Percentiles rank a stretch among this genome's conserved stretches.
phyloP scores from a whole-genome alignment of 805 yeast genomes.

The Brettanomyces sp. region DNA sequence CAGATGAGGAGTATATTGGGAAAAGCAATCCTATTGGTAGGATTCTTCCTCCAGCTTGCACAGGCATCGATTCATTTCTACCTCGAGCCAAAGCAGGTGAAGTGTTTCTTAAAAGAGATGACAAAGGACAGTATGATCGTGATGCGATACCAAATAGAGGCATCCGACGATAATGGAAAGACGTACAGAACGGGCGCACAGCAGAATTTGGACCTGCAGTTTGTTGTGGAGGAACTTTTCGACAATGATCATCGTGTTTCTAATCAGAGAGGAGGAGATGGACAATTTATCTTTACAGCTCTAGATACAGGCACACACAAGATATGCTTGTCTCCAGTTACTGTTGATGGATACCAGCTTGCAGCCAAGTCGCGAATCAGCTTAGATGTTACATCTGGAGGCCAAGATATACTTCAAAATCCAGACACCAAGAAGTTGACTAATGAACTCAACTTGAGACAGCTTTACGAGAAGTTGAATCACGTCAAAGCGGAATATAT shows the following conservation, averaged over 20 bases:
- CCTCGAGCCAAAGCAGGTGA: conserved; percentile 39
- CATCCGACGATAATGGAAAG: conserved; percentile 15
- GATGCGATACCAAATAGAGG: conserved; percentile 42
- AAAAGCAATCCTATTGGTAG: no score
- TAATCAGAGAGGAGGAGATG: conserved; percentile 49
- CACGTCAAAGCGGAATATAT: conserved; percentile 59
- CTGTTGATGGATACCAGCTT: conserved; percentile 24
- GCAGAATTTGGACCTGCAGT: conserved; percentile 10
- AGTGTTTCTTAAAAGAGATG: conserved; percentile 50
- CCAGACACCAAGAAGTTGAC: neutral
- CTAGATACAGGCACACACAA: conserved; percentile 78
- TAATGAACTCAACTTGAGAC: neutral
- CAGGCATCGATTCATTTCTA: conserved; percentile 35
- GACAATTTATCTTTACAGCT: conserved; percentile 71
- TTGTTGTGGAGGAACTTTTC: conserved; percentile 49
- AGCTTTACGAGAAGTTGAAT: conserved; percentile 38
- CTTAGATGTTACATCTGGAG: conserved; percentile 62
- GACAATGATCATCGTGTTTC: conserved; percentile 77
- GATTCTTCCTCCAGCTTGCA: neutral
- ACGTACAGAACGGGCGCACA: conserved; percentile 1
- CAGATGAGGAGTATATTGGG: no score
- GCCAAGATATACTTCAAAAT: conserved; percentile 45
- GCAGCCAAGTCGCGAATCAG: conserved; percentile 47
- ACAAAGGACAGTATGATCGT: conserved; percentile 38
- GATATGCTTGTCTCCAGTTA: conserved; percentile 52